These are phyloP conservation scores for Rhizopus microsporus DNA, from an alignment of 371 early-diverging fungal species.

Conservation along the genomic window DNA sequence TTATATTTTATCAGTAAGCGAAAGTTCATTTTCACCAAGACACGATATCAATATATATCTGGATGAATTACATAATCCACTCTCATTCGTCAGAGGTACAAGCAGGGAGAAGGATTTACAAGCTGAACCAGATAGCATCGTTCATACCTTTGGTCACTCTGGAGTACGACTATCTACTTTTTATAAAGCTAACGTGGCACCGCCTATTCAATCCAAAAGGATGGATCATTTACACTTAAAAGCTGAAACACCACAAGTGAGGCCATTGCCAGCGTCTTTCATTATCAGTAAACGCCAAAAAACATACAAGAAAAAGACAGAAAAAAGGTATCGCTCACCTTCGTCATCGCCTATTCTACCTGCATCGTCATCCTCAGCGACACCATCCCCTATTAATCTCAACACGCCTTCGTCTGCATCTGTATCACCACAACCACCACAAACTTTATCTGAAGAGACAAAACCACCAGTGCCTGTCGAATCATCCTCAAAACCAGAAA, in stretches of 20 bases:
- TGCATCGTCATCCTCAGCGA: not conserved
- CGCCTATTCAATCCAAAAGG: conserved; percentile 17
- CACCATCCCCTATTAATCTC: conserved; percentile 1
- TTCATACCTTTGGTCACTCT: conserved; percentile 5
- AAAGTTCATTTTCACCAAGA: conserved; percentile 17
- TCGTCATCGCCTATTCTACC: conserved; percentile 1
- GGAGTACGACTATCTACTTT: conserved; percentile 12
- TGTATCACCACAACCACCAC: not conserved
- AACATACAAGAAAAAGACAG: not conserved
- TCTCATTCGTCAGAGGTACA: conserved; percentile 21
- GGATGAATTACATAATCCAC: conserved; percentile 15
- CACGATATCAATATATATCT: conserved; percentile 19
- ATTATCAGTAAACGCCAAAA: not conserved
- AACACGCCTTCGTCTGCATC: not conserved
- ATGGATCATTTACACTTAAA: conserved; percentile 2
- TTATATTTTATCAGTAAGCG: not conserved
- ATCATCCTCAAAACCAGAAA: not conserved
- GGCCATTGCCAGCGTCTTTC: not conserved
- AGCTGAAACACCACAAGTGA: not conserved
- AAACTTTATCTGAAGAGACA: not conserved
- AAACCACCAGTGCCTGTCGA: not conserved
- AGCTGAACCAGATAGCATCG: conserved; percentile 6
- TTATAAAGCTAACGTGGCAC: conserved; percentile 10
- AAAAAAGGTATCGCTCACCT: not conserved
- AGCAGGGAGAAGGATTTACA: conserved; percentile 4